Evolutionary conservation across 2,329 filamentous ascomycete genomes (phyloP).

Genomic region (Nannizziopsis barbatae): DNA sequence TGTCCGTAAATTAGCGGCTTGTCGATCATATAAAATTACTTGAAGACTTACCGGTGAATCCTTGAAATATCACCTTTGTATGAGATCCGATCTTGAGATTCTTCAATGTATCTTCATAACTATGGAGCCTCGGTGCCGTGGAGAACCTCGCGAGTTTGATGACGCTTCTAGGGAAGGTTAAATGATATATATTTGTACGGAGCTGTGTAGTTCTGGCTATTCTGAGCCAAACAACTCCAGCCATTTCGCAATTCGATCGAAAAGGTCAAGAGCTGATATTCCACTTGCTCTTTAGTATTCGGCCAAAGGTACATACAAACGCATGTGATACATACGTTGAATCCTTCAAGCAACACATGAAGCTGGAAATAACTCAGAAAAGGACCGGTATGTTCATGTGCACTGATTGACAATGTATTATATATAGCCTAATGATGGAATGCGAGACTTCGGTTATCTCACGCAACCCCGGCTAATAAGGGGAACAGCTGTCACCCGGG

Average conservation of each 20-base stretch:
- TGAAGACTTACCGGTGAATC: constrained; percentile 48
- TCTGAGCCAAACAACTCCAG: not conserved
- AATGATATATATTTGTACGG: not conserved
- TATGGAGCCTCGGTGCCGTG: constrained; percentile 21
- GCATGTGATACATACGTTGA: too few relatives aligned
- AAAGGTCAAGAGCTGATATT: not conserved
- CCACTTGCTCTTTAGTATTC: too few relatives aligned
- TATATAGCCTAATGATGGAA: too few relatives aligned
- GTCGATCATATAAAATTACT: not conserved
- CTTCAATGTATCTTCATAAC: constrained; percentile 51
- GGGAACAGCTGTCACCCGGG: not conserved
- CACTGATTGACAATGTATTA: too few relatives aligned
- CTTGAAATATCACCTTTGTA: constrained; percentile 59
- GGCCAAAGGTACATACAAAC: too few relatives aligned
- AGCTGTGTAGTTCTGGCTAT: not conserved
- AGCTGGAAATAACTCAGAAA: too few relatives aligned
- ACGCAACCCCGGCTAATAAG: not conserved
- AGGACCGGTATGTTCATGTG: too few relatives aligned
- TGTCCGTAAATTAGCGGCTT: not conserved
- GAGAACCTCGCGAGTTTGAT: constrained; percentile 21
- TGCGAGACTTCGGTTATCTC: too few relatives aligned
- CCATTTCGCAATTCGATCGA: constrained; percentile 3
- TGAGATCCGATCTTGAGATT: constrained; percentile 57
- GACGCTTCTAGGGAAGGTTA: not conserved
- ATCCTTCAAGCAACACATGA: not conserved